Base-by-base conservation (phyloP, 192 early-diverging fungal genomes). In the Coemansia sp. region DNA sequence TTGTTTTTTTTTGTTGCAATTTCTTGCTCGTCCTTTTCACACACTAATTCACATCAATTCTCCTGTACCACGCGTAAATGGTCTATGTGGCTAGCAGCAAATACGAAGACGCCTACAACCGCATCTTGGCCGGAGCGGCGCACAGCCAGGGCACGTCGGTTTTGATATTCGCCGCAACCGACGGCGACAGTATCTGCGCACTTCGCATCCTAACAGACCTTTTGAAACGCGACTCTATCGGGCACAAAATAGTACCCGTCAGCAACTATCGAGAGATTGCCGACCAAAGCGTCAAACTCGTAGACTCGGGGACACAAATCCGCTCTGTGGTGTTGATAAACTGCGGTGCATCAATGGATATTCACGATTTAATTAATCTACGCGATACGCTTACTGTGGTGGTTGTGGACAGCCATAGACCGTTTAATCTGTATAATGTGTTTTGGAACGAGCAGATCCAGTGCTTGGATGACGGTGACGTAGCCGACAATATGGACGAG, bases 391-490 rank as follows among this genome's bases (percentile, higher is more conserved):
- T 93, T 28, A 88, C 83, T 0, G 82, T 97, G 5, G 88, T 95
- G 64, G 85, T 98, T 3, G 81, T 96, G 52, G 96, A 98, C 65
- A 93, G 90, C 58, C 95, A 94, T 66, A 79, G 96, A 52, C 96
- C 96, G 18, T 83, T 94, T 33, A 91, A 96, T 65, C 86, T 98
- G 18, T 88, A 91, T 43, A 95, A 93, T 64, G 71, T 96, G 12
- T 94, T 88, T 66, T 85, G 87, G 71, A 85, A 89, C 58, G 89
- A 91, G 36, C 89, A 93, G 68, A 85, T 98, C 9, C 87, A 89
- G 55, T 90, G 95, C n/a, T 83, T 97, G 73, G 95, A 95, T 68
- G 94, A 96, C 64, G 90, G 88, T n/a, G 91, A 92, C 33, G 33
- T 57, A 28, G 55, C 33, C 12, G 55, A 57, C 12, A 34, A 28